phyloP scores from a whole-genome alignment of 73 alveolate species.

The Blepharisma stoltei region DNA sequence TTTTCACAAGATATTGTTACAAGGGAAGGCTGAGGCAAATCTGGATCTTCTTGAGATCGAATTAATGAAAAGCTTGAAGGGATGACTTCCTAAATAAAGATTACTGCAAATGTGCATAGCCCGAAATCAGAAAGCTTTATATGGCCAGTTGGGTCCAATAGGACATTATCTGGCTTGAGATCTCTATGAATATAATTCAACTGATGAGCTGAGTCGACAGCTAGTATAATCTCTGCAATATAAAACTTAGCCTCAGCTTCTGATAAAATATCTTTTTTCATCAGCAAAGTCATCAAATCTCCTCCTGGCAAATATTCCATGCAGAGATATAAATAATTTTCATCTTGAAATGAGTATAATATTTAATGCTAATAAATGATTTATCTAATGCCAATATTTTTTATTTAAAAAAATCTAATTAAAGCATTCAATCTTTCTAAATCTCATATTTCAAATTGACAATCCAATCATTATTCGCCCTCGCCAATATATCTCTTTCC shows the following conservation, averaged over 20 bases:
- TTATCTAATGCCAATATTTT: too few species aligned
- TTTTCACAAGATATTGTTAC: background rate
- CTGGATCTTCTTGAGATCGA: slow-evolving; percentile 9
- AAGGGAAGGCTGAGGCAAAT: background rate
- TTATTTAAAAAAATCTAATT: too few species aligned
- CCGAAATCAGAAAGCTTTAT: slow-evolving; percentile 22
- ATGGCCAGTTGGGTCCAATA: slow-evolving; percentile 13
- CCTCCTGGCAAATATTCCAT: slow-evolving; percentile 91
- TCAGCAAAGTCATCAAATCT: slow-evolving; percentile 52
- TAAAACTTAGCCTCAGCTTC: slow-evolving; percentile 38
- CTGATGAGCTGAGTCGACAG: slow-evolving; percentile 1
- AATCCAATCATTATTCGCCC: slow-evolving; percentile 81
- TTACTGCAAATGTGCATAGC: slow-evolving; percentile 22
- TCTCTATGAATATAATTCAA: slow-evolving; percentile 22
- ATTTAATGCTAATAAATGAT: too few species aligned
- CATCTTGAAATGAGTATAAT: slow-evolving; percentile 88
- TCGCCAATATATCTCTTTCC: slow-evolving; percentile 83
- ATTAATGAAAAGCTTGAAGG: slow-evolving; percentile 2
- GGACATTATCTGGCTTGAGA: slow-evolving; percentile 16
- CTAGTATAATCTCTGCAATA: slow-evolving; percentile 27
- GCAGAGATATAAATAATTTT: slow-evolving; percentile 77
- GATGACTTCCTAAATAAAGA: background rate
- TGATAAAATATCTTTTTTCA: slow-evolving; percentile 32
- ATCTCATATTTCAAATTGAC: slow-evolving; percentile 76
- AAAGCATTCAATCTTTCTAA: too few species aligned